Evolutionary conservation across 192 early-diverging fungal species (phyloP).

Genomic region (Backusella parvicylindrica): DNA sequence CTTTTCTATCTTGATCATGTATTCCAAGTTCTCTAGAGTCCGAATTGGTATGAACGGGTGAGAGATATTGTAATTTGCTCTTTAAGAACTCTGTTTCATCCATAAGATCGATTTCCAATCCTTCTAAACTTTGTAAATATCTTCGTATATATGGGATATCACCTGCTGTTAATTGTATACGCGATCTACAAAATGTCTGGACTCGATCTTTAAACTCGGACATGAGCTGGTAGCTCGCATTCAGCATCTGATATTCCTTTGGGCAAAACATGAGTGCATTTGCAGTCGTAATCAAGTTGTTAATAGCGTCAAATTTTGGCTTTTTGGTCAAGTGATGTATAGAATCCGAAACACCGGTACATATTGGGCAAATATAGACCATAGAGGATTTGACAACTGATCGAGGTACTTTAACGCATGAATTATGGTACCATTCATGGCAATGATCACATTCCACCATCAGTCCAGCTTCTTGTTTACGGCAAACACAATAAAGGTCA

Average conservation of each 20-base stretch:
- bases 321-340: constrained; percentile 33
- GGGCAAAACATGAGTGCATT: constrained; percentile 42
- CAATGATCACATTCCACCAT: constrained; percentile 71
- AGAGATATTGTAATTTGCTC: constrained; percentile 34
- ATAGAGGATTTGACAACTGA: constrained; percentile 40
- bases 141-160: constrained; percentile 34
- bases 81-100: constrained; percentile 39
- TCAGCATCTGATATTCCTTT: constrained; percentile 22
- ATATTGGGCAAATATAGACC: constrained; percentile 58
- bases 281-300: constrained; percentile 37
- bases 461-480: constrained; percentile 52
- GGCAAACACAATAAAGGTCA: constrained; percentile 57
- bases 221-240: constrained; percentile 7
- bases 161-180: constrained; percentile 17
- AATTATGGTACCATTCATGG: constrained; percentile 62
- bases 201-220: constrained; percentile 11
- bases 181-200: constrained; percentile 29
- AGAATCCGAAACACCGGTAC: constrained; percentile 16
- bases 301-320: constrained; percentile 35
- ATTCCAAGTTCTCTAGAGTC: background rate
- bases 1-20: background rate
- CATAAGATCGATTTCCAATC: constrained; percentile 37
- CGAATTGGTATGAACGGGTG: constrained; percentile 13
- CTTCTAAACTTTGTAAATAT: constrained; percentile 38
- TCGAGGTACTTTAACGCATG: constrained; percentile 49